A percentile compares a stretch with the other conserved stretches of the same genome.
These are phyloP conservation scores for Phytophthora tubulina DNA, from an alignment of 352 stramenopile genomes.

Conservation along the genomic window DNA sequence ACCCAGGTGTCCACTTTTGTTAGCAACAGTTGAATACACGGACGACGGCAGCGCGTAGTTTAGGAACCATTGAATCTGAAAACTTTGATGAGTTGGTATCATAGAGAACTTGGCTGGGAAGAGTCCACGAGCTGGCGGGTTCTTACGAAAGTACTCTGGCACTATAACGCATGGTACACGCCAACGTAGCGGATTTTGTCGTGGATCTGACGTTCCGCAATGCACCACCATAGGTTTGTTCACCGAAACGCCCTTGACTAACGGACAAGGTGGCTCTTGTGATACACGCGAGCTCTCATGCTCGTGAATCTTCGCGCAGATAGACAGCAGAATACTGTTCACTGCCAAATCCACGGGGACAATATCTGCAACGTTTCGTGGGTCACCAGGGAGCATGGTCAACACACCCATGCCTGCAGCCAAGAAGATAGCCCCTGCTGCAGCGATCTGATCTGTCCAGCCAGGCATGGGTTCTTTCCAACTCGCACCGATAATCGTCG, in stretches of 20 bases:
- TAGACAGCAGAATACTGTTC: conserved; percentile 76
- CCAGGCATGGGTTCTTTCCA: conserved; percentile 89
- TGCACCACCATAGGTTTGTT: conserved; percentile 72
- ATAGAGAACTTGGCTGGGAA: conserved; percentile 80
- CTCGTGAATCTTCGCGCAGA: conserved; percentile 51
- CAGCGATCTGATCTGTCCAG: conserved; percentile 86
- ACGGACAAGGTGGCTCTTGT: conserved; percentile 12
- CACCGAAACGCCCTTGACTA: conserved; percentile 23
- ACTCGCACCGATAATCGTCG: conserved; percentile 88
- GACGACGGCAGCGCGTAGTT: conserved; percentile 83
- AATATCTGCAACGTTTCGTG: conserved; percentile 84
- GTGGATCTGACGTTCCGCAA: conserved; percentile 79
- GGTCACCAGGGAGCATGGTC: conserved; percentile 84
- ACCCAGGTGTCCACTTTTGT: conserved; percentile 63
- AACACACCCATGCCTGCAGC: conserved; percentile 80
- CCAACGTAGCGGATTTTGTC: conserved; percentile 85
- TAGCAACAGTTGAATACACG: conserved; percentile 81
- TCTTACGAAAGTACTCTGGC: conserved; percentile 77
- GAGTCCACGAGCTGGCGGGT: conserved; percentile 59
- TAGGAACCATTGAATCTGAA: conserved; percentile 88
- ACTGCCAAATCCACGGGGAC: conserved; percentile 85
- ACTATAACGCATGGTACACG: conserved; percentile 71
- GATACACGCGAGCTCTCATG: conserved; percentile 20
- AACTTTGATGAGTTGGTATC: conserved; percentile 82
- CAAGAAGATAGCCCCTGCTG: conserved; percentile 83